phyloP scores from a whole-genome alignment of 768 basidiomycete genomes.

The Boletellus ananas region DNA sequence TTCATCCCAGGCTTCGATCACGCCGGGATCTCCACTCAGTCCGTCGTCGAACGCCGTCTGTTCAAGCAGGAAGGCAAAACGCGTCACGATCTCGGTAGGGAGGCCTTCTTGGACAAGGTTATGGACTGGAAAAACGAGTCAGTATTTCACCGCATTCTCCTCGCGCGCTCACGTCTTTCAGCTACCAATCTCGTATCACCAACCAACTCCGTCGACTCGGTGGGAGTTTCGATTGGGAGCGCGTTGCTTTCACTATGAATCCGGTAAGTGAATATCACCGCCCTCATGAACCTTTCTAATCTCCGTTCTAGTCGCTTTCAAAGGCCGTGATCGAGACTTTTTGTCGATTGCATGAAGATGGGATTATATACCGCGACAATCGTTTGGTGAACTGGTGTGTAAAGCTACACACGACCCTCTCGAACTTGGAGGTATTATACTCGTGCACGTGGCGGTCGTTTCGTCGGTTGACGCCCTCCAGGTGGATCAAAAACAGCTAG shows the following conservation, averaged over 20 bases:
- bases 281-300: slow-evolving; percentile 7
- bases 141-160: slow-evolving; percentile 27
- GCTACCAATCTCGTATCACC: slow-evolving; percentile 92
- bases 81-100: slow-evolving; percentile 92
- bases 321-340: slow-evolving; percentile 91
- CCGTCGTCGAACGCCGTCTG: slow-evolving; percentile 91
- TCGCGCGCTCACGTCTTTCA: slow-evolving; percentile 26
- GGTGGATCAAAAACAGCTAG: slow-evolving; percentile 91
- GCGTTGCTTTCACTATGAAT: slow-evolving; percentile 94
- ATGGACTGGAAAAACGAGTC: slow-evolving; percentile 98
- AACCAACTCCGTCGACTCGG: slow-evolving; percentile 85
- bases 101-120: slow-evolving; percentile 84
- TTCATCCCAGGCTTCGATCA: slow-evolving; percentile 96
- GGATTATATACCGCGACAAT: slow-evolving; percentile 91
- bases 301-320: slow-evolving; percentile 52
- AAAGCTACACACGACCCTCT: slow-evolving; percentile 90
- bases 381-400: slow-evolving; percentile 99
- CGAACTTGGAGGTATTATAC: slow-evolving; percentile 85
- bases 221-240: slow-evolving; percentile 92
- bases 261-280: slow-evolving; percentile 63
- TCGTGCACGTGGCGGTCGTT: no score
- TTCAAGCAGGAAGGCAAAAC: slow-evolving; percentile 80
- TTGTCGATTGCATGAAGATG: slow-evolving; percentile 86
- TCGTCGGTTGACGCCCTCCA: slow-evolving; percentile 23
- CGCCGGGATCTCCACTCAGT: slow-evolving; percentile 97